These are phyloP conservation scores for Cyamopsis tetragonoloba DNA, from an alignment of 306 rosid genomes.

Conservation along the genomic window DNA sequence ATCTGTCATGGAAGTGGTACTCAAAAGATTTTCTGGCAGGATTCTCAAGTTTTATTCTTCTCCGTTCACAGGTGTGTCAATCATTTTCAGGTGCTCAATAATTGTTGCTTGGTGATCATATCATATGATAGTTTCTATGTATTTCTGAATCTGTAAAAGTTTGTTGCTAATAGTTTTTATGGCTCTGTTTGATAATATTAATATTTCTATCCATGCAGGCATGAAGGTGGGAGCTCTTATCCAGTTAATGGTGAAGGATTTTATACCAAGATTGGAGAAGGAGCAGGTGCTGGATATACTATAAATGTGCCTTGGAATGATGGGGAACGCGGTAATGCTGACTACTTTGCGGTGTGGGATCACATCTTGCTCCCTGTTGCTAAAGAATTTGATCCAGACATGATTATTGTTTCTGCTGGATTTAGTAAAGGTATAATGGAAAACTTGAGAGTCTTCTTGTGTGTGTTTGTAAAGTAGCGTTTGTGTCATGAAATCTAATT, in stretches of 20 bases:
- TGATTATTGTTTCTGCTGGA: constrained; percentile 86
- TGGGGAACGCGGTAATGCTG: constrained; percentile 84
- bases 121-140: neutral
- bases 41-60: constrained; percentile 90
- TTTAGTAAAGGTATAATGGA: constrained; percentile 79
- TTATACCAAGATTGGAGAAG: constrained; percentile 80
- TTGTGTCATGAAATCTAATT: neutral
- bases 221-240: constrained; percentile 80
- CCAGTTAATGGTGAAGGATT: constrained; percentile 69
- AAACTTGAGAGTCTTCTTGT: neutral
- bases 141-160: neutral
- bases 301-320: constrained; percentile 98
- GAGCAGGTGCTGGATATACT: constrained; percentile 80
- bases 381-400: constrained; percentile 76
- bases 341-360: constrained; percentile 93
- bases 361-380: constrained; percentile 87
- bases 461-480: neutral
- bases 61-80: constrained; percentile 82
- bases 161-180: neutral
- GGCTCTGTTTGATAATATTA: constrained; percentile 10
- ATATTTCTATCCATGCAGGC: constrained; percentile 52
- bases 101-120: constrained; percentile 9
- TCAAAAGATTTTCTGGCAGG: no score
- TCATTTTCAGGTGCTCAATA: neutral
- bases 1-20: no score